phyloP scores from a whole-genome alignment of 306 rosid species.

The Glycyrrhiza uralensis region DNA sequence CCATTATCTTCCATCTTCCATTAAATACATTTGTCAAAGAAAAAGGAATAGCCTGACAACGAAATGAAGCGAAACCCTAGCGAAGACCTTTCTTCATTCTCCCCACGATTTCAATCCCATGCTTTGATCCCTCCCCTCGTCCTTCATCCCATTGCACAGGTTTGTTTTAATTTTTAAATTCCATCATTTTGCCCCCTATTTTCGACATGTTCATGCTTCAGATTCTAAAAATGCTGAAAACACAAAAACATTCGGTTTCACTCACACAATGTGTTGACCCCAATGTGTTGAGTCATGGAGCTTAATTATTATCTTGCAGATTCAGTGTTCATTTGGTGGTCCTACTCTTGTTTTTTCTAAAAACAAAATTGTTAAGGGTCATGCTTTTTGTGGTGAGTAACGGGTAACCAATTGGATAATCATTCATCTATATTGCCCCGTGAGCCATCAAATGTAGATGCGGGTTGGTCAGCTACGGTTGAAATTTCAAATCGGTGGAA shows the following conservation, averaged over 20 bases:
- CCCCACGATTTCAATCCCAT: conserved; percentile 26
- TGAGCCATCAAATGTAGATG: too few relatives aligned
- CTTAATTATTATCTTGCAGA: too few relatives aligned
- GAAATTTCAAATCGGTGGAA: too few relatives aligned
- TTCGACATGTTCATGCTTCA: too few relatives aligned
- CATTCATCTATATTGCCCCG: too few relatives aligned
- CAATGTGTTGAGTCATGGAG: background rate
- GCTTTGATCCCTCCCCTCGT: background rate
- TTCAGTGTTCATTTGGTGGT: background rate
- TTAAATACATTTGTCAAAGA: background rate
- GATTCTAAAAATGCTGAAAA: background rate
- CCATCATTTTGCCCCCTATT: too few relatives aligned
- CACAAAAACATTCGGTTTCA: background rate
- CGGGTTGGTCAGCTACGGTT: too few relatives aligned
- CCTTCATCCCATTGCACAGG: conserved; percentile 34
- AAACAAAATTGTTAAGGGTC: too few relatives aligned
- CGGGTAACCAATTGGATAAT: too few relatives aligned
- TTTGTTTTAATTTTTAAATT: conserved; percentile 16
- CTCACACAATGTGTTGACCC: background rate
- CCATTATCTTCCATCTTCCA: background rate
- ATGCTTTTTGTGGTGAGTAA: too few relatives aligned
- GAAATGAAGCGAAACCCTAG: conserved; percentile 59
- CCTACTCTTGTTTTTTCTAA: background rate
- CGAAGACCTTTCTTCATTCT: conserved; percentile 26
- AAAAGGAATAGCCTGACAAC: background rate